phyloP scores from a whole-genome alignment of 2,329 filamentous ascomycete genomes.

The Microdochium nivale region DNA sequence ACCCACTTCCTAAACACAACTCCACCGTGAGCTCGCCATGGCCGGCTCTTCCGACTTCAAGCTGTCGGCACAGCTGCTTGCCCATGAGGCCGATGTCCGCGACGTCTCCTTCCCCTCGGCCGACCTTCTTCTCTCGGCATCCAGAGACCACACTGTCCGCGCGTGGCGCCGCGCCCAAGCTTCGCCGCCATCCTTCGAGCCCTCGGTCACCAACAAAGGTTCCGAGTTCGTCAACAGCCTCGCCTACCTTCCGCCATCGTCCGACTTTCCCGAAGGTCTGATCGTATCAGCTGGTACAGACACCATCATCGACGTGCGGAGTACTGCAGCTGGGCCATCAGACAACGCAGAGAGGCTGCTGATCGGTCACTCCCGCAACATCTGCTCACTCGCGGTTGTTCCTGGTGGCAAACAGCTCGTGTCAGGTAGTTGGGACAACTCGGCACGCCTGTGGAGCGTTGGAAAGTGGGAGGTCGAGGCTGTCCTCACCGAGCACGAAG shows the following conservation, averaged over 20 bases:
- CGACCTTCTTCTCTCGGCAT: slow-evolving; percentile 71
- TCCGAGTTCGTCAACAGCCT: slow-evolving; percentile 83
- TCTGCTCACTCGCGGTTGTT: slow-evolving; percentile 77
- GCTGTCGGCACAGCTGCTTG: slow-evolving; percentile 80
- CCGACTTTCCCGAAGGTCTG: slow-evolving; percentile 66
- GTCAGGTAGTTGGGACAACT: slow-evolving; percentile 89
- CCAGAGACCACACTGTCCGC: slow-evolving; percentile 83
- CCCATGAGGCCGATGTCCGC: slow-evolving; percentile 92
- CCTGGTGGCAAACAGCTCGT: slow-evolving; percentile 66
- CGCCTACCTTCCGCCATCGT: slow-evolving; percentile 63
- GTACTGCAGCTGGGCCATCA: slow-evolving; percentile 54
- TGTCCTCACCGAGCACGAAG: slow-evolving; percentile 67
- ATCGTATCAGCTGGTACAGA: slow-evolving; percentile 86
- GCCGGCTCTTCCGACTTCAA: slow-evolving; percentile 64
- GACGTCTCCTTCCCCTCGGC: slow-evolving; percentile 70
- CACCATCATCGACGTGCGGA: slow-evolving; percentile 83
- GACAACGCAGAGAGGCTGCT: slow-evolving; percentile 81
- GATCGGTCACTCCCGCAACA: slow-evolving; percentile 77
- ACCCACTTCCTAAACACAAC: no score
- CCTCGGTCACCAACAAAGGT: slow-evolving; percentile 69
- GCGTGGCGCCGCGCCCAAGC: slow-evolving; percentile 66
- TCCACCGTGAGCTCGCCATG: not conserved
- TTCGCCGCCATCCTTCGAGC: slow-evolving; percentile 64
- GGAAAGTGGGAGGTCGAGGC: slow-evolving; percentile 73
- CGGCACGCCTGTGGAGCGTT: slow-evolving; percentile 80